These are phyloP conservation scores for Tylopilus sp. DNA, from an alignment of 768 basidiomycete species.

Conservation along the genomic window DNA sequence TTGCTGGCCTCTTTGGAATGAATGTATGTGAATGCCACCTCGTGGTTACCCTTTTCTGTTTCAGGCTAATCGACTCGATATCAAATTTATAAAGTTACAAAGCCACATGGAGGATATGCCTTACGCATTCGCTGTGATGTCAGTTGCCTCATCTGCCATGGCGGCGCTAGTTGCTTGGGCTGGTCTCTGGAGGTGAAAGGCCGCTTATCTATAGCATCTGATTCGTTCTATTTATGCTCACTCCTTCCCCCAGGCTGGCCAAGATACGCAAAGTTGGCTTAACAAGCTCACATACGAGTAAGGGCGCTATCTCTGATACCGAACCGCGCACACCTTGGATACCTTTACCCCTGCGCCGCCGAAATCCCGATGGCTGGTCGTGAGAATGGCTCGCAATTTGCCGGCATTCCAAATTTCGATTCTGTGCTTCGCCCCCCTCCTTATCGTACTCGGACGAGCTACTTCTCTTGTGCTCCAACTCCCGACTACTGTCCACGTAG, in stretches of 20 bases:
- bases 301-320: slow-evolving; percentile 9
- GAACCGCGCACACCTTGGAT: slow-evolving; percentile 30
- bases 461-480: background rate
- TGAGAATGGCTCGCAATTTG: slow-evolving; percentile 21
- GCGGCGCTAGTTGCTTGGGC: slow-evolving; percentile 60
- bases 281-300: slow-evolving; percentile 26
- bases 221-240: slow-evolving; percentile 3
- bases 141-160: slow-evolving; percentile 53
- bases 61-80: slow-evolving; percentile 20
- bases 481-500: slow-evolving; percentile 5
- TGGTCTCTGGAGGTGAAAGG: slow-evolving; percentile 58
- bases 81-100: slow-evolving; percentile 50
- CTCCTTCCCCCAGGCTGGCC: slow-evolving; percentile 32
- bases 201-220: slow-evolving; percentile 13
- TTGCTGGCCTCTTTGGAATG: slow-evolving; percentile 95
- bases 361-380: slow-evolving; percentile 40
- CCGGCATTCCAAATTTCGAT: slow-evolving; percentile 2
- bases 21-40: slow-evolving; percentile 59
- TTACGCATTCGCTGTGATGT: slow-evolving; percentile 71
- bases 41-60: slow-evolving; percentile 17
- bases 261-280: slow-evolving; percentile 46
- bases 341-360: slow-evolving; percentile 38
- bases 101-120: slow-evolving; percentile 70
- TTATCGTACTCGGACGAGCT: slow-evolving; percentile 10
- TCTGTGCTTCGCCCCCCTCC: background rate